Evolutionary conservation across 2,329 filamentous ascomycete genomes (phyloP).

Genomic region (Nannizziopsis barbatae): DNA sequence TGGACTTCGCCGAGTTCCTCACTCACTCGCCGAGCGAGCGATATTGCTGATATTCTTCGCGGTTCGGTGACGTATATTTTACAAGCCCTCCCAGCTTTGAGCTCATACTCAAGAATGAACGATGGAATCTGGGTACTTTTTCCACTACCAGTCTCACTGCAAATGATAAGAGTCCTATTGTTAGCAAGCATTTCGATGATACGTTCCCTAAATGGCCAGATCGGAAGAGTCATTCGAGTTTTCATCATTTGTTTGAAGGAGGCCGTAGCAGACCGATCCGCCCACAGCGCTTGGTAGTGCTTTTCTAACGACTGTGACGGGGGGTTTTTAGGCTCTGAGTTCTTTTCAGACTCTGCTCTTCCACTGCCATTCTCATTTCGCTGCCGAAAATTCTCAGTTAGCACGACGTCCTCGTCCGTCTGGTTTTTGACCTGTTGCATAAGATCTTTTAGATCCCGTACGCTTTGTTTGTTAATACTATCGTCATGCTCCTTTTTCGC

Average conservation of each 20-base stretch:
- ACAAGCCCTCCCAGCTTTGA: constrained; percentile 66
- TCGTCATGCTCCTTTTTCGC: constrained; percentile 60
- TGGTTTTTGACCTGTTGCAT: constrained; percentile 28
- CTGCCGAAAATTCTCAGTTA: constrained; percentile 62
- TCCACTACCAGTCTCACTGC: constrained; percentile 90
- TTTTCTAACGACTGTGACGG: constrained; percentile 19
- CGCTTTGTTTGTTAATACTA: constrained; percentile 53
- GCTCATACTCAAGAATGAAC: constrained; percentile 80
- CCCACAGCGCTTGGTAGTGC: constrained; percentile 39
- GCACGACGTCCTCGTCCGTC: constrained; percentile 61
- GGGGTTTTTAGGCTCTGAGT: neutral
- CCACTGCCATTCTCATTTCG: constrained; percentile 24
- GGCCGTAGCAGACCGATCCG: constrained; percentile 38
- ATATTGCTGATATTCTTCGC: constrained; percentile 89
- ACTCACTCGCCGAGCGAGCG: constrained; percentile 80
- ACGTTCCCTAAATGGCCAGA: constrained; percentile 71
- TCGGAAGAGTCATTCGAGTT: constrained; percentile 69
- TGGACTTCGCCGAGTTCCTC: constrained; percentile 83
- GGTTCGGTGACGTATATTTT: constrained; percentile 96
- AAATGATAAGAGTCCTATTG: constrained; percentile 82
- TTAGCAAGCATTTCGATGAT: constrained; percentile 66
- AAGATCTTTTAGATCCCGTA: constrained; percentile 50
- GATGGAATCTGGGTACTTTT: constrained; percentile 97
- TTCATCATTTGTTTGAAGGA: constrained; percentile 69
- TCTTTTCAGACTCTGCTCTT: neutral